Conservation (phyloP, 192 early-diverging fungal species). For the Coemansia sp. region DNA sequence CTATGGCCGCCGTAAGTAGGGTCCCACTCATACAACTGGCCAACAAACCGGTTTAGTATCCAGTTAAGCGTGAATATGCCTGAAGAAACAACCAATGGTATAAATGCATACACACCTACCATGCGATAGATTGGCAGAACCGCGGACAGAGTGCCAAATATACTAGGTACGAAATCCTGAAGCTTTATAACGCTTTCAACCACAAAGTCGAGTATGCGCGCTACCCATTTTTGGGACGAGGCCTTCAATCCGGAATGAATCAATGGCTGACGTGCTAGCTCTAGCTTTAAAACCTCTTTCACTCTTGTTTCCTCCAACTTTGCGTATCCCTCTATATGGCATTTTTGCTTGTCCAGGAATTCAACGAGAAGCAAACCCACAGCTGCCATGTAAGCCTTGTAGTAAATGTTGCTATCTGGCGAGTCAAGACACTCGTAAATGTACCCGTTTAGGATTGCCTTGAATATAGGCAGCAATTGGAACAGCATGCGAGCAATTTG, state of each 20-base stretch:
- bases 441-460: slow-evolving; percentile 1
- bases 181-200: not conserved
- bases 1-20: not conserved
- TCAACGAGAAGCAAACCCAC: not conserved
- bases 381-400: slow-evolving; percentile 5
- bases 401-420: slow-evolving; percentile 1
- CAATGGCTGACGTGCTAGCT: not conserved
- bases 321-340: not conserved
- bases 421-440: slow-evolving; percentile 33
- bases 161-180: not conserved
- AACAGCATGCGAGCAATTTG: slow-evolving; percentile 8
- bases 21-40: not conserved
- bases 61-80: not conserved
- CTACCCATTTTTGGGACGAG: too few species aligned
- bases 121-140: not conserved
- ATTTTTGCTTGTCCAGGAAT: not conserved
- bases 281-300: not conserved
- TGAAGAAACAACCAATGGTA: not conserved
- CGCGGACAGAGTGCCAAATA: not conserved
- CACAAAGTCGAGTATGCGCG: not conserved
- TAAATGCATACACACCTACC: not conserved
- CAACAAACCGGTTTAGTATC: not conserved
- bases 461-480: not conserved
- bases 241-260: not conserved
- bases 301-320: not conserved